A percentile compares a stretch with the other conserved stretches of the same genome.
Evolutionary conservation across 345 rosid species (phyloP).

Genomic region (Nasturtium officinale): DNA sequence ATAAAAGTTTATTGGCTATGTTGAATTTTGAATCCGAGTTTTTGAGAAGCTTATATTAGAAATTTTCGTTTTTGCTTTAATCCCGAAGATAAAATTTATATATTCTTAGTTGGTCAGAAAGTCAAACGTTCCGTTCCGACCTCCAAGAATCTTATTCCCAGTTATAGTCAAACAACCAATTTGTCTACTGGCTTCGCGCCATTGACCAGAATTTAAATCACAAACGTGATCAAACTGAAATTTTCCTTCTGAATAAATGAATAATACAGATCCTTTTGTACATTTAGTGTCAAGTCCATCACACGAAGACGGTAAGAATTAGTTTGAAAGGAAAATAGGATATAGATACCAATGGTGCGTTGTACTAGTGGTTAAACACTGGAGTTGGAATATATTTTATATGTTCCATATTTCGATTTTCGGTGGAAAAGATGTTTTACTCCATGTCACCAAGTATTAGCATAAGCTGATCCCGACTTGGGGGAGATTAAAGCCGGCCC

Average conservation of each 20-base stretch:
- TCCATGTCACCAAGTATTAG: too few species aligned
- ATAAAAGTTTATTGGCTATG: neutral
- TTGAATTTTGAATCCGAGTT: neutral
- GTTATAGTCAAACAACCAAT: conserved; percentile 18
- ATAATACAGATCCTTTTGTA: conserved; percentile 12
- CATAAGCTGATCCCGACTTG: too few species aligned
- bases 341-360: too few species aligned
- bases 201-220: conserved; percentile 16
- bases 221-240: conserved; percentile 28
- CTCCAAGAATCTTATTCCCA: conserved; percentile 28
- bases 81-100: neutral
- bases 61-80: neutral
- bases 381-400: too few species aligned
- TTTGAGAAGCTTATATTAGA: neutral
- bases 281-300: neutral
- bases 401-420: too few species aligned
- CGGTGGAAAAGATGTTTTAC: too few species aligned
- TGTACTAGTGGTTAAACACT: too few species aligned
- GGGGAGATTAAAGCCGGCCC: too few species aligned
- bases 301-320: neutral
- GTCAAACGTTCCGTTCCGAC: neutral
- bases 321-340: neutral
- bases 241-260: neutral
- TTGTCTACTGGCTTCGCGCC: conserved; percentile 18
- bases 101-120: conserved; percentile 14